A percentile compares a stretch with the other conserved stretches of the same genome.
phyloP scores from a whole-genome alignment of 2,329 filamentous ascomycete genomes.

The Gliomastix tumulicola region DNA sequence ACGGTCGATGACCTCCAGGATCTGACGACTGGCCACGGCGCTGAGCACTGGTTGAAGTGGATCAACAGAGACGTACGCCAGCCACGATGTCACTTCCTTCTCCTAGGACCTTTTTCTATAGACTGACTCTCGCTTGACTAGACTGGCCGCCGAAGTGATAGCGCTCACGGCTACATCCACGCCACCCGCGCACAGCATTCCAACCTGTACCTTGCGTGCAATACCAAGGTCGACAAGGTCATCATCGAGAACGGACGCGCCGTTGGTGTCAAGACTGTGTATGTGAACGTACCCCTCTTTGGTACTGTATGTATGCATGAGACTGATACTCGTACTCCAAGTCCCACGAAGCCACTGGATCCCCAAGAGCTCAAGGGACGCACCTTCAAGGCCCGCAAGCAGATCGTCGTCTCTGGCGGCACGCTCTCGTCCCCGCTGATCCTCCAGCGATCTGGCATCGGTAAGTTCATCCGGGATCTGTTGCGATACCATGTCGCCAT shows the following conservation, averaged over 20 bases:
- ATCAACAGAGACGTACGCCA: constrained; percentile 58
- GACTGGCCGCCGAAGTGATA: constrained; percentile 63
- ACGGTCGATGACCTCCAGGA: constrained; percentile 73
- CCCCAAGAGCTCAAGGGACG: constrained; percentile 41
- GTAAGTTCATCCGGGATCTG: constrained; percentile 9
- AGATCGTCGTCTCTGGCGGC: constrained; percentile 66
- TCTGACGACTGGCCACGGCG: constrained; percentile 59
- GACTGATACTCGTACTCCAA: too few species aligned
- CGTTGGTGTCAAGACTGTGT: constrained; percentile 62
- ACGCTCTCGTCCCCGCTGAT: constrained; percentile 69
- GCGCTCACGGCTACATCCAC: constrained; percentile 72
- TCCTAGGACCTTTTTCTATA: neutral
- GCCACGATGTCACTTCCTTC: neutral
- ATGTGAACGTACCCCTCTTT: too few species aligned
- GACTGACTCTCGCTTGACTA: constrained; percentile 26
- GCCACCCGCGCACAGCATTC: constrained; percentile 62
- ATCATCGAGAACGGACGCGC: constrained; percentile 67
- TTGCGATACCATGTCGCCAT: constrained; percentile 1
- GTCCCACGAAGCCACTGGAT: constrained; percentile 58
- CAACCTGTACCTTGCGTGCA: constrained; percentile 66
- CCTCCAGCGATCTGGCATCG: constrained; percentile 67
- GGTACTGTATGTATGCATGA: too few species aligned
- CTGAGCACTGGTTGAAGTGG: constrained; percentile 82
- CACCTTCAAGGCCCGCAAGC: constrained; percentile 62
- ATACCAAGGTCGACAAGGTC: constrained; percentile 73